These are phyloP conservation scores for Naganishia onofrii DNA, from an alignment of 768 basidiomycete species.

Conservation along the genomic window DNA sequence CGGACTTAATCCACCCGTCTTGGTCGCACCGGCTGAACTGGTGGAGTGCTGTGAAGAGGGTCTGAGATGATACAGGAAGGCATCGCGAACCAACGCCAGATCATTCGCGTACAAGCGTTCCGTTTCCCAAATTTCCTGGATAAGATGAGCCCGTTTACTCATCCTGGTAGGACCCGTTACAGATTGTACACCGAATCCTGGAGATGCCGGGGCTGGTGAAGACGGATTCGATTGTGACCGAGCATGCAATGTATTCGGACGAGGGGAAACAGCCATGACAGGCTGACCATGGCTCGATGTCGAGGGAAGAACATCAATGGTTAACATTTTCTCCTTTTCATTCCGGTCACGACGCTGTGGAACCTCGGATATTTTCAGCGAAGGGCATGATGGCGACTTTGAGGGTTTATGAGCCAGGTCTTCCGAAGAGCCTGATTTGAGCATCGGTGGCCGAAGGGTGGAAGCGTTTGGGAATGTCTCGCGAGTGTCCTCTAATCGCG, in stretches of 20 bases:
- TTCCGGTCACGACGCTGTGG: not conserved
- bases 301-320: not conserved
- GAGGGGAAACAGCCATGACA: not conserved
- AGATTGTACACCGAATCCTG: not conserved
- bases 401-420: not conserved
- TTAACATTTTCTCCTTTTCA: not conserved
- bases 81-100: conserved; percentile 50
- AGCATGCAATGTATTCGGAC: not conserved
- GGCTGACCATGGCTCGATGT: not conserved
- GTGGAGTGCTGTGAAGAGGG: conserved; percentile 36
- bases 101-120: conserved; percentile 52
- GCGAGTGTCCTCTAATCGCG: conserved; percentile 3
- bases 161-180: conserved; percentile 24
- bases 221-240: conserved; percentile 25
- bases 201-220: not conserved
- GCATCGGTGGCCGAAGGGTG: not conserved
- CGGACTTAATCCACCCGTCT: conserved; percentile 25
- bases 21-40: conserved; percentile 31
- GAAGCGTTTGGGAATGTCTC: not conserved
- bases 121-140: conserved; percentile 50
- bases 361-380: not conserved
- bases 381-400: conserved; percentile 2
- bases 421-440: not conserved
- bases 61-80: conserved; percentile 43
- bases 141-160: conserved; percentile 50